These are phyloP conservation scores for Barnettozyma hawaiiensis DNA, from an alignment of 1,139 yeast genomes.

Conservation along the genomic window DNA sequence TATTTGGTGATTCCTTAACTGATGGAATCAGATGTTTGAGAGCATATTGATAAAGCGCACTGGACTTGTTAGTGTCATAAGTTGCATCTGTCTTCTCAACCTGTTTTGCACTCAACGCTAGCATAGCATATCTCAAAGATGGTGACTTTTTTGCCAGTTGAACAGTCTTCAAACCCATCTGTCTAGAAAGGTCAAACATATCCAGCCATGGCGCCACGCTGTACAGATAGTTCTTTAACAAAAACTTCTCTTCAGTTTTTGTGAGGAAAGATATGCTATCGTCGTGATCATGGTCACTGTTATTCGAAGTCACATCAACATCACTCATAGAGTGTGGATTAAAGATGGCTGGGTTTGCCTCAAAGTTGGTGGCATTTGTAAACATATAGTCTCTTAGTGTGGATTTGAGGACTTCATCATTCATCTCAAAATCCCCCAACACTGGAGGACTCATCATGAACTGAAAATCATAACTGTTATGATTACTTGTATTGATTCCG, in stretches of 20 bases:
- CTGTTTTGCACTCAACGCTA: slow-evolving; percentile 32
- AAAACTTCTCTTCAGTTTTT: slow-evolving; percentile 23
- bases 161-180: slow-evolving; percentile 29
- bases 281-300: neutral
- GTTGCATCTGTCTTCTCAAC: slow-evolving; percentile 21
- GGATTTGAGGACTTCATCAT: slow-evolving; percentile 25
- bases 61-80: slow-evolving; percentile 14
- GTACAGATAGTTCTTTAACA: slow-evolving; percentile 29
- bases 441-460: slow-evolving; percentile 7
- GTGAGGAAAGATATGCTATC: slow-evolving; percentile 10
- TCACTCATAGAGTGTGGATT: slow-evolving; percentile 3
- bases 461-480: neutral
- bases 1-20: slow-evolving; percentile 27
- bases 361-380: slow-evolving; percentile 26
- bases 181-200: slow-evolving; percentile 31
- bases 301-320: neutral
- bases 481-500: neutral
- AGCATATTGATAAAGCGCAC: slow-evolving; percentile 27
- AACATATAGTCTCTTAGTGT: slow-evolving; percentile 33
- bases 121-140: slow-evolving; percentile 28
- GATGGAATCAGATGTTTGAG: slow-evolving; percentile 30
- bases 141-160: slow-evolving; percentile 24
- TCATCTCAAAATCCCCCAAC: slow-evolving; percentile 13
- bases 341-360: slow-evolving; percentile 10
- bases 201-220: slow-evolving; percentile 35